Evolutionary conservation across 2,329 filamentous ascomycete species (phyloP), one percentile per base, ranked within the genome.

Genomic region (Ascochyta koolunga): DNA sequence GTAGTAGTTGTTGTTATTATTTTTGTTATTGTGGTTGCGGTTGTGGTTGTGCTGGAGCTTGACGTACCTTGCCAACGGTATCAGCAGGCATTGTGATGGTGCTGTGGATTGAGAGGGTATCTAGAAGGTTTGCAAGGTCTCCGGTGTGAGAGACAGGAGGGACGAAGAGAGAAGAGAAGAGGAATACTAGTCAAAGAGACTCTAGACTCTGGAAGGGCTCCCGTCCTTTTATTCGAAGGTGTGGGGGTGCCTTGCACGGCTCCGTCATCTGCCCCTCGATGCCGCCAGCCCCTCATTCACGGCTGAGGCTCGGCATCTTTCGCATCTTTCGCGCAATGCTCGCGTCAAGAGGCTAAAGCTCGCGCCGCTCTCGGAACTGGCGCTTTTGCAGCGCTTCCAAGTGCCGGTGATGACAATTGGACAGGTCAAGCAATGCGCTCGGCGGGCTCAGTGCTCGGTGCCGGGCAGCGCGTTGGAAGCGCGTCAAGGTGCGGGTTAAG

Each of bases 311-410:
- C 64, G 62, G 58, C 44, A 3, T 55, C 33, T 36, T 33, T 46
- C 45, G 43, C 47, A 42, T 5, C 16, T 37, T 44, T 64, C 67
- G 65, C 67, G 55, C 55, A 24, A 63, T 47, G 18, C 65, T 67
- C 66, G 65, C 66, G 32, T 49, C 55, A 48, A 61, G 58, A 64
- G 65, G 63, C 63, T 61, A 56, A 64, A 64, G 56, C 56, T 70
- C 65, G 67, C 58, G 32, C 45, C 51, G 46, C 51, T 36, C 51
- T 54, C 51, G 51, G 51, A 25, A 41, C 40, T 37, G 50, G 48
- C 39, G 21, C 42, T 21, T 40, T 33, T 50, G 43, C 41, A 41
- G 29, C 25, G 21, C 36, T 21, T 50, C 37, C 38, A 36, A 49
- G 46, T 37, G 37, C 55, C 19, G 41, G 32, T 24, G 54, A 36